Base-by-base conservation (phyloP, 345 rosid genomes). In the Conringia planisiliqua region DNA sequence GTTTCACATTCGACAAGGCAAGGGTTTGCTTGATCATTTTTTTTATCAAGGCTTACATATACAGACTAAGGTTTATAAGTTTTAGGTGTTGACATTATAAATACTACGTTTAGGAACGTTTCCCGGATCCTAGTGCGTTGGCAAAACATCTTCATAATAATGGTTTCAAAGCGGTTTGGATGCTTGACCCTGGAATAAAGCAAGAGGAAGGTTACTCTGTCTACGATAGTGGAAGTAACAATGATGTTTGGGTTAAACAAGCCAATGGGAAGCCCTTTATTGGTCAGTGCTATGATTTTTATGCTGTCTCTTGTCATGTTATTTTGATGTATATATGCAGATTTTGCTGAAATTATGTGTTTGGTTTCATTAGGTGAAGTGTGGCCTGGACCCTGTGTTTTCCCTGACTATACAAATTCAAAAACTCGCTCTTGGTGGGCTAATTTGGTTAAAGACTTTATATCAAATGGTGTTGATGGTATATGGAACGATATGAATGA, bases 401-500 rank as follows among this genome's bases (percentile, higher is more conserved):
- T 90, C 59, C 98, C 97, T 30, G 96, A 93, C 82, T 93, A 82
- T 78, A 89, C 97, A 27, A 89, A 83, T 43, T 82, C 89, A 42
- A 85, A 86, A 82, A 82, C 80, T 48, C 93, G 97, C 48, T 83
- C 86, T 61, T 90, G 97, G 98, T 93, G 97, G 98, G 92, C 93
- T 30, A 68, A 61, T 80, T 79, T 85, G 40, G 97, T 93, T 54
- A 90, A 85, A 62, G 93, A 89, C 72, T 93, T 89, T 48, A 59
- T 75, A 72, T 82, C 90, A 71, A 86, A 84, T 80, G 95, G 97
- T 57, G 97, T 90, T 67, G 97, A 93, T 82, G 98, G 98, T 50
- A 93, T 93, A 79, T 90, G 98, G 98, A 93, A 93, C 54, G 97
- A 93, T 79, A 93, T 93, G 98, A 93, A 93, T 20, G 98, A 93